Conservation (phyloP, 2,329 filamentous ascomycete genomes). For the Fusarium pseudoanthophilum region DNA sequence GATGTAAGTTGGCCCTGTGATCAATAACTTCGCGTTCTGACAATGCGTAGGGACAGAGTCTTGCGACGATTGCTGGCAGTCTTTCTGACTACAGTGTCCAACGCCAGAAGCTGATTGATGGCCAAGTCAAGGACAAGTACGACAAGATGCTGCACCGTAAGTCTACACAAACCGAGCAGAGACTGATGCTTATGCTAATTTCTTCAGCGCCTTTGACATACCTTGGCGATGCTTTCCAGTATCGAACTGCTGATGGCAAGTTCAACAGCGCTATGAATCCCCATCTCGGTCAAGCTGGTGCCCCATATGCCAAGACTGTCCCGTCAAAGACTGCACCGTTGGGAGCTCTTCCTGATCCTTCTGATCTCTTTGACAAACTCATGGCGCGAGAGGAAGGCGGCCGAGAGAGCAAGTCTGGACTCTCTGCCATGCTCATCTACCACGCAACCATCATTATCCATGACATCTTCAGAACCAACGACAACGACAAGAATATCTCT, state of each 20-base stretch:
- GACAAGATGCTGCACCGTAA: conserved; percentile 38
- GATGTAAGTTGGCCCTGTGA: background rate
- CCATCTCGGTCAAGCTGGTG: conserved; percentile 46
- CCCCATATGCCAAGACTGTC: conserved; percentile 46
- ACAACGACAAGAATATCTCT: conserved; percentile 44
- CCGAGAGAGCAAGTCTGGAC: conserved; percentile 53
- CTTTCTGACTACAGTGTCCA: conserved; percentile 3
- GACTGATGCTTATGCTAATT: background rate
- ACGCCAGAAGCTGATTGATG: conserved; percentile 9
- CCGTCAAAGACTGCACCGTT: conserved; percentile 39
- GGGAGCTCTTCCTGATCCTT: conserved; percentile 45
- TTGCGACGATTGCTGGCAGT: background rate
- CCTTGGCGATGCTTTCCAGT: conserved; percentile 40
- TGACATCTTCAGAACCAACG: conserved; percentile 57
- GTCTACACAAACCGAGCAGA: accelerated
- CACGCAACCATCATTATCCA: conserved; percentile 64
- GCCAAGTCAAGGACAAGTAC: conserved; percentile 34
- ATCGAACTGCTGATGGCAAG: conserved; percentile 45
- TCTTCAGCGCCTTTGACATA: conserved; percentile 25
- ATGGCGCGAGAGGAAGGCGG: conserved; percentile 40
- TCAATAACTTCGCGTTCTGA: accelerated
- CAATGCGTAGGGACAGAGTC: background rate
- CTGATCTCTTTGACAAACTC: conserved; percentile 47
- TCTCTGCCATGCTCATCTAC: conserved; percentile 60
- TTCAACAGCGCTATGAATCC: conserved; percentile 45